Percentiles rank a stretch among this genome's conserved stretches.
phyloP scores from a whole-genome alignment of 441 rosid species.

The Eutrema salsugineum region DNA sequence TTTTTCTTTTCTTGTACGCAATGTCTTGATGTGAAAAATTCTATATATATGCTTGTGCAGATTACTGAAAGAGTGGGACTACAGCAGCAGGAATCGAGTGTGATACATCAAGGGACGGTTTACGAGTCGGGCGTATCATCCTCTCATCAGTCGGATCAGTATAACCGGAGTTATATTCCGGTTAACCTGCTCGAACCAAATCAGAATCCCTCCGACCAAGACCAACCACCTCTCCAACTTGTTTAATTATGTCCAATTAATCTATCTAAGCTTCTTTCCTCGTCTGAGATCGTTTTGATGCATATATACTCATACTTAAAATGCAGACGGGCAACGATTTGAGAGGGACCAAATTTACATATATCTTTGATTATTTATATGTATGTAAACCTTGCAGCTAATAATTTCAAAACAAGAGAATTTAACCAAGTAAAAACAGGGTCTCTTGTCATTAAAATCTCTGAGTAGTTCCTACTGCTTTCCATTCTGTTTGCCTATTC shows the following conservation, averaged over 20 bases:
- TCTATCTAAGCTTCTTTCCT: neutral
- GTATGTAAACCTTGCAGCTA: conserved; percentile 3
- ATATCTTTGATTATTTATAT: neutral
- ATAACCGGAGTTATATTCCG: conserved; percentile 54
- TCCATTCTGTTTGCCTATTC: neutral
- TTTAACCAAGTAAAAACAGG: neutral
- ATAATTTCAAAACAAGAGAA: neutral
- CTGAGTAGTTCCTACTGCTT: neutral
- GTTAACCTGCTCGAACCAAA: conserved; percentile 57
- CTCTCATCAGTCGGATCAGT: conserved; percentile 39
- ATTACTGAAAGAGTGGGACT: conserved; percentile 63
- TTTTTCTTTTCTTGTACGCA: neutral
- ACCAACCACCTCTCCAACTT: conserved; percentile 64
- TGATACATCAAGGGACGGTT: conserved; percentile 35
- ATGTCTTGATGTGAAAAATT: neutral
- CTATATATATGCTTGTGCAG: conserved; percentile 32
- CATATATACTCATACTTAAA: neutral
- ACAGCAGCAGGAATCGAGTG: conserved; percentile 39
- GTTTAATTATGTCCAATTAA: conserved; percentile 36
- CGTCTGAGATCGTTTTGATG: neutral
- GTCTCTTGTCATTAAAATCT: neutral
- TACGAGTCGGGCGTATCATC: conserved; percentile 37
- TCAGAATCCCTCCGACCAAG: conserved; percentile 43
- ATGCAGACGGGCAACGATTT: conserved; percentile 14
- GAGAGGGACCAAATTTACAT: conserved; percentile 18